Conservation (phyloP, 257 asterid species). For the Petunia secreta region DNA sequence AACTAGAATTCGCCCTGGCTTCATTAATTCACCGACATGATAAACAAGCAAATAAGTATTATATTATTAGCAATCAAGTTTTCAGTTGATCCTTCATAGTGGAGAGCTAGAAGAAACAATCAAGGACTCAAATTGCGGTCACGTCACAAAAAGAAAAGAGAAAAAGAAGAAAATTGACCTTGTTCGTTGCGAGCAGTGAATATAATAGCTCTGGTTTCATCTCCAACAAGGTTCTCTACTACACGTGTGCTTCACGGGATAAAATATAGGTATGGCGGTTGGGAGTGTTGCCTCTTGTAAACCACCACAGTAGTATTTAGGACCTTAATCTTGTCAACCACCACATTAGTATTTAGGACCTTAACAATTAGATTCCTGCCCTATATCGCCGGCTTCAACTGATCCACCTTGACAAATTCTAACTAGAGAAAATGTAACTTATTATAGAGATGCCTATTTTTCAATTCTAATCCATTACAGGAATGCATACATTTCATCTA, state of each 20-base stretch:
- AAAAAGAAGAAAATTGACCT: background rate
- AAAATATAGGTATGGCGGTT: background rate
- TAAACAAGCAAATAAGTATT: background rate
- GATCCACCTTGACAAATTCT: slow-evolving; percentile 22
- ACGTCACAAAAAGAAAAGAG: background rate
- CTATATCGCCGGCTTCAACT: background rate
- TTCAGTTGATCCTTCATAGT: background rate
- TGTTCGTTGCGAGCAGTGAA: slow-evolving; percentile 7
- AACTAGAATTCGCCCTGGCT: background rate
- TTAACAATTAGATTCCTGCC: slow-evolving; percentile 1
- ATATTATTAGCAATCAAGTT: background rate
- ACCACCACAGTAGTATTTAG: too few species aligned
- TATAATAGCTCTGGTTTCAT: slow-evolving; percentile 14
- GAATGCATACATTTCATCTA: background rate
- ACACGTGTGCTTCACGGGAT: background rate
- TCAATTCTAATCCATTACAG: background rate
- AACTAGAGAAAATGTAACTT: background rate
- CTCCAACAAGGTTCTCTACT: slow-evolving; percentile 20
- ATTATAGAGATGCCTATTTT: background rate
- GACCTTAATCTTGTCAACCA: background rate
- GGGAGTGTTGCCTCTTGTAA: background rate
- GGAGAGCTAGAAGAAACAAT: background rate
- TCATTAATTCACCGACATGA: background rate
- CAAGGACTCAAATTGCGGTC: background rate
- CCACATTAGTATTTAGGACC: background rate